These are phyloP conservation scores for Dillenia suffruticosa DNA, from an alignment of 164 flowering plant species.

Conservation along the genomic window DNA sequence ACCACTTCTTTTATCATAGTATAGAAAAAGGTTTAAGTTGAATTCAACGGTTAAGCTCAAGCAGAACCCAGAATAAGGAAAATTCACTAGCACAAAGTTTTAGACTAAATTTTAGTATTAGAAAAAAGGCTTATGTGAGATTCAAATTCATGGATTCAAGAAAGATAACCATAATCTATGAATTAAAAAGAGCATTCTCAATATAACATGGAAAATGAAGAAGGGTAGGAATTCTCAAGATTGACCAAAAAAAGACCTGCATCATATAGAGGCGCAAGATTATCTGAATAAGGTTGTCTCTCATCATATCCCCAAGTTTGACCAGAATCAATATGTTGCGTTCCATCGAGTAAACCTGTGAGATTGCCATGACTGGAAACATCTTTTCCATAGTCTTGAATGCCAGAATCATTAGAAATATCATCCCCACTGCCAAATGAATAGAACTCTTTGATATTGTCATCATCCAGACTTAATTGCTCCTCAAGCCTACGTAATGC, in stretches of 20 bases:
- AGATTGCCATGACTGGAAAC: slow-evolving; percentile 12
- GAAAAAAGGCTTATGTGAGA: too few relatives aligned
- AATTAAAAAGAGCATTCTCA: too few relatives aligned
- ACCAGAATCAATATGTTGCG: slow-evolving; percentile 15
- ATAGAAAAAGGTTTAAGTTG: too few relatives aligned
- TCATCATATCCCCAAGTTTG: slow-evolving; percentile 14
- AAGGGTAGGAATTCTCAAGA: too few relatives aligned
- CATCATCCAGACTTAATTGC: slow-evolving; percentile 80
- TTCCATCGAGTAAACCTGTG: slow-evolving; percentile 6
- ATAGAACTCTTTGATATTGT: slow-evolving; percentile 32
- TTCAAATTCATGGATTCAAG: too few relatives aligned
- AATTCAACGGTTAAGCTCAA: too few relatives aligned
- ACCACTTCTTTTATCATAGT: too few relatives aligned
- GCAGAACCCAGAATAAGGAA: too few relatives aligned
- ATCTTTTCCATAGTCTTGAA: slow-evolving; percentile 18
- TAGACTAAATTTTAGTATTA: too few relatives aligned
- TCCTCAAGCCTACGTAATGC: slow-evolving; percentile 63
- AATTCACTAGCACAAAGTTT: too few relatives aligned
- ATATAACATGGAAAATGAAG: too few relatives aligned
- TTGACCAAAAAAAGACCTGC: slow-evolving; percentile 27
- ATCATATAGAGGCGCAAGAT: slow-evolving; percentile 12
- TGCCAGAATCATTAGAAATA: slow-evolving; percentile 23
- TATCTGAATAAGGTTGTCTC: slow-evolving; percentile 17
- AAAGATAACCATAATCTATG: too few relatives aligned
- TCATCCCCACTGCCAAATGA: slow-evolving; percentile 27